Evolutionary conservation across 192 early-diverging fungal genomes (phyloP).

Genomic region (Coemansia sp.): DNA sequence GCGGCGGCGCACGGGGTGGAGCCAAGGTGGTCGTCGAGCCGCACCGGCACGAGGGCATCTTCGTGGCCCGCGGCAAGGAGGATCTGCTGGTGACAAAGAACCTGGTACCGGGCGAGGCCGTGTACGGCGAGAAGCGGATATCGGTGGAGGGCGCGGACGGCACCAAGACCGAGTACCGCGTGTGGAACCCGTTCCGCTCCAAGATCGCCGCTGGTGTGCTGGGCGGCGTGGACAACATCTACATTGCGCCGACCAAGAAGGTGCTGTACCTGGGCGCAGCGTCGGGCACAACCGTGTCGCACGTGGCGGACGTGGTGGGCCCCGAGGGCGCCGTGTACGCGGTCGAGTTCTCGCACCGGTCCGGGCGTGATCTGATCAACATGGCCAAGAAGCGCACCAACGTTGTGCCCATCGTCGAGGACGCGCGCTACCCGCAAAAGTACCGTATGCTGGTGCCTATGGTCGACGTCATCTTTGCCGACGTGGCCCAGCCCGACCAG

Average conservation of each 20-base stretch:
- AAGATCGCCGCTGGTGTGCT: conserved; percentile 97
- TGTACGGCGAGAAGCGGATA: conserved; percentile 98
- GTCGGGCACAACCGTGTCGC: conserved; percentile 89
- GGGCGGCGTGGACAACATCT: conserved; percentile 92
- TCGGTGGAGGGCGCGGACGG: conserved; percentile 91
- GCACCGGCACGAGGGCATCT: conserved; percentile 93
- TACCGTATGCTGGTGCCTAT: conserved; percentile 98
- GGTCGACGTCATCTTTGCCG: conserved; percentile 98
- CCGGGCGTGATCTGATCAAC: conserved; percentile 98
- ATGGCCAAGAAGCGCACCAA: conserved; percentile 99
- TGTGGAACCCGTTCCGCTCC: conserved; percentile 99
- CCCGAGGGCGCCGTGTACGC: conserved; percentile 96
- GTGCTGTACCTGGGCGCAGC: conserved; percentile 97
- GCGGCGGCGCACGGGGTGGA: conserved; percentile 79
- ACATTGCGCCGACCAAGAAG: conserved; percentile 92
- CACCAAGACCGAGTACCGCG: conserved; percentile 95
- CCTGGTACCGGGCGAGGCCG: conserved; percentile 92
- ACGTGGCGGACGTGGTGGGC: conserved; percentile 97
- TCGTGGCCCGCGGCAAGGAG: conserved; percentile 98
- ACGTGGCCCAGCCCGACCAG: conserved; percentile 99
- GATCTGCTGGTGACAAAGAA: conserved; percentile 98
- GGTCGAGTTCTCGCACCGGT: conserved; percentile 98
- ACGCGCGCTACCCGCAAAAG: conserved; percentile 99
- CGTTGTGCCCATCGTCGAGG: conserved; percentile 98
- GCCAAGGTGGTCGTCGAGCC: conserved; percentile 96